A percentile compares a stretch with the other conserved stretches of the same genome.
phyloP scores from a whole-genome alignment of 441 rosid species.

The Arabidopsis lyrata region DNA sequence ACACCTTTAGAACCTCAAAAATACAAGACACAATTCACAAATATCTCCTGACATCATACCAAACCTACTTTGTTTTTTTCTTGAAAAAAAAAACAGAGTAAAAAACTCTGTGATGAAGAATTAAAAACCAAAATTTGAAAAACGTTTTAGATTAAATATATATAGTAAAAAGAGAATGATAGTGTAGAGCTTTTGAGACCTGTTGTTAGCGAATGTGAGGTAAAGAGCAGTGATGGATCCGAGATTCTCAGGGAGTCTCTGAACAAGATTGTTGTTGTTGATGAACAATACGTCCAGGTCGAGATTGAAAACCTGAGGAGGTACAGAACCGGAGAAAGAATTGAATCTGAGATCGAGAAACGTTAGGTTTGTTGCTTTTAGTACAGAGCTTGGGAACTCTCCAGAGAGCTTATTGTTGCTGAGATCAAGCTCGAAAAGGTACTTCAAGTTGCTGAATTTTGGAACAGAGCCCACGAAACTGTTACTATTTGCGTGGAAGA shows the following conservation, averaged over 20 bases:
- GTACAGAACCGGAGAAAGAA: slow-evolving; percentile 69
- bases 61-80: slow-evolving; percentile 12
- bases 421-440: slow-evolving; percentile 80
- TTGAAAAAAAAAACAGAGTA: slow-evolving; percentile 7
- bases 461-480: slow-evolving; percentile 68
- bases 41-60: neutral
- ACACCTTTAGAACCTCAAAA: neutral
- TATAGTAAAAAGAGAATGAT: neutral
- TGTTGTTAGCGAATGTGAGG: slow-evolving; percentile 85
- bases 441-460: slow-evolving; percentile 58
- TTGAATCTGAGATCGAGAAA: slow-evolving; percentile 83
- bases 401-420: slow-evolving; percentile 86
- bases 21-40: neutral
- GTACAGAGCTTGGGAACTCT: slow-evolving; percentile 69
- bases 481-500: slow-evolving; percentile 92
- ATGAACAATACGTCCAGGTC: slow-evolving; percentile 72
- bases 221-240: slow-evolving; percentile 62
- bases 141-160: neutral
- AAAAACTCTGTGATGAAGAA: neutral
- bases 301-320: slow-evolving; percentile 71
- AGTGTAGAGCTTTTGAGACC: slow-evolving; percentile 30
- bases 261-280: slow-evolving; percentile 71
- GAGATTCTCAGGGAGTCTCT: slow-evolving; percentile 58
- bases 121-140: neutral
- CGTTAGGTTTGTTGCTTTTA: slow-evolving; percentile 58